A percentile compares a stretch with the other conserved stretches of the same genome.
Evolutionary conservation across 371 early-diverging fungal species (phyloP).

Genomic region (Mucor piriformis): DNA sequence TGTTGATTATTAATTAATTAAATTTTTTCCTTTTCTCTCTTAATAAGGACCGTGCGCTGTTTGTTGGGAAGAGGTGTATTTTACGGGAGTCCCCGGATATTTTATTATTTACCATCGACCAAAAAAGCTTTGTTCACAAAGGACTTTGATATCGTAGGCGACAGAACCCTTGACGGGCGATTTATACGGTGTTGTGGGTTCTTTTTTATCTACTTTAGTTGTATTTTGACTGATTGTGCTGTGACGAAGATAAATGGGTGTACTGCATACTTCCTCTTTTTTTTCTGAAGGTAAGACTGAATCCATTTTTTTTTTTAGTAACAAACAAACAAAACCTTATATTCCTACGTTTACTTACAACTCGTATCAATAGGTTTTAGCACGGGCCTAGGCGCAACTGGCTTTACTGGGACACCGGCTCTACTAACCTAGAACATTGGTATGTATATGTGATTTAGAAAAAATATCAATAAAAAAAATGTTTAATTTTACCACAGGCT

Average conservation of each 20-base stretch:
- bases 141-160: slow-evolving; percentile 6
- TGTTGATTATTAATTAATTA: no score
- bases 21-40: no score
- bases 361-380: not conserved
- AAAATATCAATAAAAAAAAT: not conserved
- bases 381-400: no score
- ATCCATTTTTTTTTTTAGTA: not conserved
- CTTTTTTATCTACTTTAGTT: not conserved
- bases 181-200: not conserved
- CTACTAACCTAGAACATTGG: no score
- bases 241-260: slow-evolving; percentile 2
- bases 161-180: slow-evolving; percentile 6
- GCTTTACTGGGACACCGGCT: no score
- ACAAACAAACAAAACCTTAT: not conserved
- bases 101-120: not conserved
- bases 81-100: no score
- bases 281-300: not conserved
- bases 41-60: no score
- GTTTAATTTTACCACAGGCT: not conserved
- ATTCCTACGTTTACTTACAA: not conserved
- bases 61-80: no score
- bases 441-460: no score
- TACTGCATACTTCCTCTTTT: not conserved
- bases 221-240: not conserved
- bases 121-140: slow-evolving; percentile 19